Percentiles rank a stretch among this genome's conserved stretches.
Evolutionary conservation across 202 grass and related monocot genomes (phyloP).

Genomic region (Schoenoplectus tabernaemontani): DNA sequence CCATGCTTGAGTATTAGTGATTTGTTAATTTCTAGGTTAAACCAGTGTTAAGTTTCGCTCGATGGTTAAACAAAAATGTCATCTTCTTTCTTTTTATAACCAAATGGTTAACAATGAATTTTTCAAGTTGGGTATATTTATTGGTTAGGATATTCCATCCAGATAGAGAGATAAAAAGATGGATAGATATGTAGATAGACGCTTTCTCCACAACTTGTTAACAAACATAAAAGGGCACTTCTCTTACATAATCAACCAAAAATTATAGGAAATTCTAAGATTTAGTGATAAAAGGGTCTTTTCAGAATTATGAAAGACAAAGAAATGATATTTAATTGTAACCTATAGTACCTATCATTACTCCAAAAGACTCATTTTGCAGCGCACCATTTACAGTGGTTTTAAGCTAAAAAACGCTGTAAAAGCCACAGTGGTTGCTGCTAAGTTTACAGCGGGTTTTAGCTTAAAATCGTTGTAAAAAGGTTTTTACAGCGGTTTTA

Average conservation of each 20-base stretch:
- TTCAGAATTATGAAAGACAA: background rate
- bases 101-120: background rate
- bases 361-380: too few species aligned
- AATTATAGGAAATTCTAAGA: background rate
- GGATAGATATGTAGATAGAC: constrained; percentile 12
- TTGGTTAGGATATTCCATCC: constrained; percentile 11
- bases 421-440: too few species aligned
- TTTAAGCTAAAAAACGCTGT: too few species aligned
- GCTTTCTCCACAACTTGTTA: constrained; percentile 9
- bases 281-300: background rate
- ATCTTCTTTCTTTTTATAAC: constrained; percentile 4
- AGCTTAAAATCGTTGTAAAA: too few species aligned
- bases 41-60: background rate
- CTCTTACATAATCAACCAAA: background rate
- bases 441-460: too few species aligned
- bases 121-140: background rate
- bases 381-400: too few species aligned
- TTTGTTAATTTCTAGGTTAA: background rate
- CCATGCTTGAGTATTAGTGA: background rate
- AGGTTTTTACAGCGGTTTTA: too few species aligned
- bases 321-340: background rate
- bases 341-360: background rate
- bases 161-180: constrained; percentile 20
- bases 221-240: background rate
- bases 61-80: constrained; percentile 6